phyloP scores from a whole-genome alignment of 305 asterid species.

The Striga hermonthica region DNA sequence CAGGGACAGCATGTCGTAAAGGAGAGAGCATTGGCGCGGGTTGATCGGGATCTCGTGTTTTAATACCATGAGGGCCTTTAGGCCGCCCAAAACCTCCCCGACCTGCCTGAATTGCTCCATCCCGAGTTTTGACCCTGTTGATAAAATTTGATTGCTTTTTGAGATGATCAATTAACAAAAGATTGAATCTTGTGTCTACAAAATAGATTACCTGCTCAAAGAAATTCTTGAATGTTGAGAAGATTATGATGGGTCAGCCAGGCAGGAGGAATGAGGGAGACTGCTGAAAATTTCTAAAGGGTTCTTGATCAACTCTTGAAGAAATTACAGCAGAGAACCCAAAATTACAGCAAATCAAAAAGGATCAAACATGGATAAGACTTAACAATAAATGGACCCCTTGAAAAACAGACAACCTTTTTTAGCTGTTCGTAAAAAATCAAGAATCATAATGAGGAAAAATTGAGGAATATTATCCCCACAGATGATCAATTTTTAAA shows the following conservation, averaged over 20 bases:
- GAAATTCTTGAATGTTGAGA: constrained; percentile 21
- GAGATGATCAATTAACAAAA: too few species aligned
- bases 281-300: constrained; percentile 45
- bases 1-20: constrained; percentile 50
- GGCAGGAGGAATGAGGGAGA: constrained; percentile 29
- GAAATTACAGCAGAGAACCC: constrained; percentile 45
- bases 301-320: constrained; percentile 34
- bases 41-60: constrained; percentile 72
- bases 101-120: constrained; percentile 87
- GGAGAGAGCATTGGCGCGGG: constrained; percentile 72
- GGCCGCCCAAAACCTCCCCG: constrained; percentile 75
- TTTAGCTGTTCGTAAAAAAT: constrained; percentile 1
- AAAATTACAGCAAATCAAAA: not conserved
- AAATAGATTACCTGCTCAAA: constrained; percentile 26
- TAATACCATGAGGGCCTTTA: constrained; percentile 68
- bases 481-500: not conserved
- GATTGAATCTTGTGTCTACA: not conserved
- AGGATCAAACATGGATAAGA: not conserved
- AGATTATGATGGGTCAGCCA: constrained; percentile 8
- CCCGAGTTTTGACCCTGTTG: not conserved
- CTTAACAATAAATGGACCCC: not conserved
- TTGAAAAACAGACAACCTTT: not conserved
- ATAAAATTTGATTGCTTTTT: not conserved
- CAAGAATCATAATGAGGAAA: constrained; percentile 24
- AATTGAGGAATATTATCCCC: not conserved